A percentile compares a stretch with the other conserved stretches of the same genome.
Conservation (phyloP, 192 early-diverging fungal species). For the Lunasporangiospora selenospora region DNA sequence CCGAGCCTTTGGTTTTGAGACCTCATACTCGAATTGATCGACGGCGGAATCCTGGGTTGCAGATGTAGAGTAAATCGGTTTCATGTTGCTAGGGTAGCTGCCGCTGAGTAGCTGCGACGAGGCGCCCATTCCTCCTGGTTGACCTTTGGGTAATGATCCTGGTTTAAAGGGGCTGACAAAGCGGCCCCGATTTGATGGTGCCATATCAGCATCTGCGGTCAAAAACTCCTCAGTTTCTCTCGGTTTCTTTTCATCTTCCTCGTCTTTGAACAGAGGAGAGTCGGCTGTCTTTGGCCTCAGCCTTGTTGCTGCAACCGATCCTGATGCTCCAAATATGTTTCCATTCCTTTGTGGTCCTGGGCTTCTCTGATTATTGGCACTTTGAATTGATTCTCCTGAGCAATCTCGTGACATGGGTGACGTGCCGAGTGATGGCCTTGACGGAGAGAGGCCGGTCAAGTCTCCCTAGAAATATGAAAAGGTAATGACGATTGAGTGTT, state of each 20-base stretch:
- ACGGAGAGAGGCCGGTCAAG: conserved; percentile 23
- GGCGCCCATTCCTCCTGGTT: too few relatives aligned
- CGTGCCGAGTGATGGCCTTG: conserved; percentile 2
- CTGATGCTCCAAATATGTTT: conserved; percentile 30
- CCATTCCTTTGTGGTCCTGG: background rate
- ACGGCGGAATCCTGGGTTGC: too few relatives aligned
- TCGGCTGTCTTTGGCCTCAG: conserved; percentile 40
- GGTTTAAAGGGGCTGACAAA: too few relatives aligned
- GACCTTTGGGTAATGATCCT: too few relatives aligned
- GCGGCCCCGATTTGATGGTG: too few relatives aligned
- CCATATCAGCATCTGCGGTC: conserved; percentile 12
- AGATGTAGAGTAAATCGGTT: too few relatives aligned
- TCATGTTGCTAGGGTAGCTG: too few relatives aligned
- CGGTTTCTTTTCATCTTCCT: conserved; percentile 22
- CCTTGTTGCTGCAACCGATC: conserved; percentile 19
- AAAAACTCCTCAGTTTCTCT: conserved; percentile 35
- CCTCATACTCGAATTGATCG: too few relatives aligned
- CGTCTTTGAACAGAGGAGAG: conserved; percentile 33
- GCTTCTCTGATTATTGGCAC: conserved; percentile 5
- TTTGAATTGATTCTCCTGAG: conserved; percentile 22
- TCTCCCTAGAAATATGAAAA: conserved; percentile 17
- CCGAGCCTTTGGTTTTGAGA: too few relatives aligned
- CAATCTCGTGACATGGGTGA: conserved; percentile 23
- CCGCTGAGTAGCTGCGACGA: too few relatives aligned
- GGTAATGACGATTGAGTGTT: background rate